Evolutionary conservation across 306 rosid species (phyloP).

Genomic region (Clitoria ternatea): DNA sequence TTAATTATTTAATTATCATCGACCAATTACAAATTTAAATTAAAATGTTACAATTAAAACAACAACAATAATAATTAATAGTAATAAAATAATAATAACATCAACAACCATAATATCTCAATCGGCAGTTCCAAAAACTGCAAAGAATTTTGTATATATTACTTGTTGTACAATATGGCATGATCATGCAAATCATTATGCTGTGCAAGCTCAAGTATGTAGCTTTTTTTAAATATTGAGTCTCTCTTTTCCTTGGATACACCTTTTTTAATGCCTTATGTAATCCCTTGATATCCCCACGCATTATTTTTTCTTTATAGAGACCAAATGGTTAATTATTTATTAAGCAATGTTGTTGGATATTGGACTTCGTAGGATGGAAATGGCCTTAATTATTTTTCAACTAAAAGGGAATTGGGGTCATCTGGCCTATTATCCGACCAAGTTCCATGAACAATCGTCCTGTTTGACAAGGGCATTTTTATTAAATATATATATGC

Average conservation of each 20-base stretch:
- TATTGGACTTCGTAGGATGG: neutral
- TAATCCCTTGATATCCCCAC: neutral
- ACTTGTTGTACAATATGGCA: neutral
- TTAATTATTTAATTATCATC: too few species aligned
- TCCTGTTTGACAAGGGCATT: conserved; percentile 13
- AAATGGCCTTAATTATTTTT: neutral
- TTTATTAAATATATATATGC: neutral
- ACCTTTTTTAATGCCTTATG: neutral
- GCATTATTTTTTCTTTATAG: neutral
- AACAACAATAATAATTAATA: too few species aligned
- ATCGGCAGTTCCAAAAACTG: neutral
- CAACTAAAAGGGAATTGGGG: neutral
- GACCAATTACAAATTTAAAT: too few species aligned
- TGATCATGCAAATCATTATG: neutral
- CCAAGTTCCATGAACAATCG: conserved; percentile 26
- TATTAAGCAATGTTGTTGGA: neutral
- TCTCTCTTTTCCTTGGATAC: neutral
- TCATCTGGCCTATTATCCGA: neutral
- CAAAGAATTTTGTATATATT: neutral
- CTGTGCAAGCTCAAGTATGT: neutral
- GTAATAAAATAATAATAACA: too few species aligned
- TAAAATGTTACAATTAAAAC: too few species aligned
- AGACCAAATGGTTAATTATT: neutral
- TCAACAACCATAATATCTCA: neutral
- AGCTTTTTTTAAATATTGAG: too few species aligned